phyloP scores from a whole-genome alignment of 257 asterid species.

The Rauvolfia tetraphylla region DNA sequence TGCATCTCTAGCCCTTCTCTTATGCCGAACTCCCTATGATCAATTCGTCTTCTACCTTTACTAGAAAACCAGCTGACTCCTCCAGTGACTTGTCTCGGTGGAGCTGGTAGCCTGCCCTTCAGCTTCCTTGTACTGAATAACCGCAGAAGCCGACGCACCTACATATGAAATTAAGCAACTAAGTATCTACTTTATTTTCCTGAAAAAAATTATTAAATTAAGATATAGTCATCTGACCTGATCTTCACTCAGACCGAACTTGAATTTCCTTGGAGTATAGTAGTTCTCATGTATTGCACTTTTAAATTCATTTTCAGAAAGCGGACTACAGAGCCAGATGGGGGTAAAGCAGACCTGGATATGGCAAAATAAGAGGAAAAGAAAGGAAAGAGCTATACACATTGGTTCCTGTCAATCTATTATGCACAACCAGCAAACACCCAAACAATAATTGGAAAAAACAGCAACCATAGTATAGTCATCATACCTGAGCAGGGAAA shows the following conservation, averaged over 20 bases:
- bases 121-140: constrained; percentile 60
- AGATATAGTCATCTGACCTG: constrained; percentile 49
- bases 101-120: constrained; percentile 24
- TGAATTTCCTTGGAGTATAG: constrained; percentile 55
- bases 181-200: constrained; percentile 19
- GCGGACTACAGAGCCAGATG: constrained; percentile 71
- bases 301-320: constrained; percentile 57
- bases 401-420: not conserved
- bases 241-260: constrained; percentile 59
- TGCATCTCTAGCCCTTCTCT: constrained; percentile 24
- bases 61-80: constrained; percentile 21
- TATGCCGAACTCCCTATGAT: constrained; percentile 23
- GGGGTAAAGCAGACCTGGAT: constrained; percentile 57
- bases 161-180: constrained; percentile 14
- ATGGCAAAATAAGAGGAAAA: constrained; percentile 19
- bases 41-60: constrained; percentile 31
- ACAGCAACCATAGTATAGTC: constrained; percentile 7
- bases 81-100: constrained; percentile 25
- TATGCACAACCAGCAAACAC: not conserved
- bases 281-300: constrained; percentile 70
- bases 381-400: not conserved
- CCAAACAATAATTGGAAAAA: not conserved
- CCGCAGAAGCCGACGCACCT: constrained; percentile 61
- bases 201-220: not conserved
- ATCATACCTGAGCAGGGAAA: constrained; percentile 66